phyloP scores from a whole-genome alignment of 192 early-diverging fungal genomes.

The Mortierella alpina region DNA sequence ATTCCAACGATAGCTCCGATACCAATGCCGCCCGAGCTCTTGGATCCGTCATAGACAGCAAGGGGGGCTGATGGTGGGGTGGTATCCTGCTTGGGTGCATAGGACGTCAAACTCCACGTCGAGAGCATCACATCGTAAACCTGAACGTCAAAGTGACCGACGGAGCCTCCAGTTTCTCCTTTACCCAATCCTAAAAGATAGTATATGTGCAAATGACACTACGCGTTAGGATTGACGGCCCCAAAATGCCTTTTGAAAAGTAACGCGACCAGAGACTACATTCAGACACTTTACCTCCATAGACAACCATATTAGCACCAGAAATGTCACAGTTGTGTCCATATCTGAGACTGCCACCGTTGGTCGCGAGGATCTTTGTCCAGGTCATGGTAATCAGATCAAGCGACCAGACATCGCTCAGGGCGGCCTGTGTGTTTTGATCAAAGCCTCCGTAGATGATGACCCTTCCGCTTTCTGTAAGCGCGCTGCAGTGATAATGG shows the following conservation, averaged over 20 bases:
- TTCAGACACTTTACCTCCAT: conserved; percentile 14
- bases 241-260: background rate
- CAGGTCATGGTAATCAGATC: conserved; percentile 41
- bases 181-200: background rate
- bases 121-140: conserved; percentile 33
- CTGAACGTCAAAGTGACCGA: conserved; percentile 8
- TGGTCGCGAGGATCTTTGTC: conserved; percentile 17
- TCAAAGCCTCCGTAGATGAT: conserved; percentile 43
- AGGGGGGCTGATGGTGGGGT: conserved; percentile 5
- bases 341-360: conserved; percentile 1
- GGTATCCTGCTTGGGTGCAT: conserved; percentile 35
- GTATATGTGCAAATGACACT: background rate
- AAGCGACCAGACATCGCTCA: conserved; percentile 31
- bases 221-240: no score
- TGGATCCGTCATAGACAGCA: background rate
- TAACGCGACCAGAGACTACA: background rate
- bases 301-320: conserved; percentile 45
- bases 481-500: conserved; percentile 44
- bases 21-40: background rate
- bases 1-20: conserved; percentile 16
- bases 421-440: conserved; percentile 4
- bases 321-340: conserved; percentile 31
- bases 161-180: background rate
- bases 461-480: conserved; percentile 30
- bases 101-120: conserved; percentile 24